Base-by-base conservation (phyloP, 805 yeast genomes). In the Metschnikowia chrysomelidarum region DNA sequence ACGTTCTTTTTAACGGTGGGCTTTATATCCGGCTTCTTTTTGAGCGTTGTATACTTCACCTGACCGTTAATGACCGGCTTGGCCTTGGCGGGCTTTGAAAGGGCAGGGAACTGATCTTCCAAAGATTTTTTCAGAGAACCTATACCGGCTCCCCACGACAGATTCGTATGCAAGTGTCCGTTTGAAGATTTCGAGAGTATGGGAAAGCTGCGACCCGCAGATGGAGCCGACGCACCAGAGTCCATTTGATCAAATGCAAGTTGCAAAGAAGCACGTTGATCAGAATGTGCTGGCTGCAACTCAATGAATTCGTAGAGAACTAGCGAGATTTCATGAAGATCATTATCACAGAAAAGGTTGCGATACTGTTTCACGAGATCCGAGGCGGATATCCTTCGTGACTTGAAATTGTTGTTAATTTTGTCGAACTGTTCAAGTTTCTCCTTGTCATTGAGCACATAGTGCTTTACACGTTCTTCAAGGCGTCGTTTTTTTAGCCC, bases 381-480 rank as follows among this genome's bases (percentile, higher is more conserved):
- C 4, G 53, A 43, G 0, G 82, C 80, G 5, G 70, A 56, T 1
- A 82, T 46, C 14, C 64, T 60, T 25, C 68, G 69, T 19, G 69
- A 56, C 24, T 68, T 66, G 51, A 63, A 85, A 8, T 61, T 53
- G 13, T 60, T 60, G 49, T 81, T 83, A 10, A 75, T 41, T 1
- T 60, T 56, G 17, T 60, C 53, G 55, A 87, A 87, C 33, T 62
- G 52, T 7, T 64, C 63, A 44, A 80, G 67, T 7, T 65, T 65
- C 5, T 59, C 56, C 9, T 57, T 56, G 19, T 79, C 69, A 46
- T 81, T 78, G 33, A 76, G 69, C 34, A 85, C 60, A 54, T 87
- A 85, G 56, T 84, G 88, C 54, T 82, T 80, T 1, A 95, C 96
- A 52, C 96, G 69, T 55, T 87, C 95, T 44, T 84, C 91, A 19